These are phyloP conservation scores for Lactarius trivialis DNA, from an alignment of 768 basidiomycete genomes.

Conservation along the genomic window DNA sequence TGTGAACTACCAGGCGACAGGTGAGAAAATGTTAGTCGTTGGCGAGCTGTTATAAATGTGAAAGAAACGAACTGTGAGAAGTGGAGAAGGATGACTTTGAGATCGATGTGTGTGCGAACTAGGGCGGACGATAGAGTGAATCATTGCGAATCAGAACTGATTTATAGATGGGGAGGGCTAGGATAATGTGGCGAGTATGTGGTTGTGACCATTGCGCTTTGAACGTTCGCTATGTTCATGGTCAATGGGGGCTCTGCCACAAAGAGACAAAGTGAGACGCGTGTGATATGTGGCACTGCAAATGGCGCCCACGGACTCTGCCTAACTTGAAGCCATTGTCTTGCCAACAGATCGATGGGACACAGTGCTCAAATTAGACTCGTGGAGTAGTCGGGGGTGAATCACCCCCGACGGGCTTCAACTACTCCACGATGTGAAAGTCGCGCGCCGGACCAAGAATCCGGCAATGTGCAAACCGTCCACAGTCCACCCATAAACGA, in stretches of 20 bases:
- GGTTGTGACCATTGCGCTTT: background rate
- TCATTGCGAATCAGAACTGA: background rate
- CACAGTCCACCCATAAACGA: too few relatives aligned
- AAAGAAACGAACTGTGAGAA: constrained; percentile 4
- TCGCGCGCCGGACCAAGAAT: too few relatives aligned
- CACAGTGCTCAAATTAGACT: too few relatives aligned
- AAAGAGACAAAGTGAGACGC: background rate
- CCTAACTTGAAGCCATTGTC: background rate
- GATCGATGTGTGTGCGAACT: background rate
- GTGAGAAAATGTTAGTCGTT: background rate
- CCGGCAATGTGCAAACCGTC: too few relatives aligned
- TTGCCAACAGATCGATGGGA: too few relatives aligned
- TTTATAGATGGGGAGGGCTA: background rate
- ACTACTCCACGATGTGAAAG: too few relatives aligned
- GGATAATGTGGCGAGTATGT: background rate
- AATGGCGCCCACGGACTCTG: background rate
- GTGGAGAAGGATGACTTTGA: background rate
- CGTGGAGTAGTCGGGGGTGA: too few relatives aligned
- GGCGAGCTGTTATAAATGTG: background rate
- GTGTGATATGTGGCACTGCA: background rate
- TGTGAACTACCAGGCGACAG: background rate
- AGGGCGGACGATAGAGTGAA: background rate
- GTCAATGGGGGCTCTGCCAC: background rate
- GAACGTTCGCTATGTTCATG: background rate
- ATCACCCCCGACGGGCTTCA: too few relatives aligned